Evolutionary conservation across 305 asterid genomes (phyloP).

Genomic region (Fraxinus nigra): DNA sequence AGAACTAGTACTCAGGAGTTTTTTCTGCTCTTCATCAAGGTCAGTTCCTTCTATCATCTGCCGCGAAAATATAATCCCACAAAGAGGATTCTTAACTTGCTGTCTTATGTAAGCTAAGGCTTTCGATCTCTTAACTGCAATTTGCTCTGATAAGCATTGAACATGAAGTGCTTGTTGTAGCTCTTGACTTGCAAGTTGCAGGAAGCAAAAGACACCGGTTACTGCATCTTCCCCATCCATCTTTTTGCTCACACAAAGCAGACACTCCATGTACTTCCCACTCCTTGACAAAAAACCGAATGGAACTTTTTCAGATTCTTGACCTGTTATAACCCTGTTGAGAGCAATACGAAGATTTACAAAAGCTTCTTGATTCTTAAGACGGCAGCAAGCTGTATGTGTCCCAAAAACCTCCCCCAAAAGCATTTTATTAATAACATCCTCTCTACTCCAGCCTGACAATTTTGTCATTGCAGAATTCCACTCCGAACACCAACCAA

Average conservation of each 20-base stretch:
- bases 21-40: constrained; percentile 69
- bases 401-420: constrained; percentile 89
- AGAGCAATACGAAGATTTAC: constrained; percentile 71
- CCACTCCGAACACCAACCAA: constrained; percentile 99
- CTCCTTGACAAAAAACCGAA: constrained; percentile 66
- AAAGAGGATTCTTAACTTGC: constrained; percentile 78
- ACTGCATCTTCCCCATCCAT: constrained; percentile 65
- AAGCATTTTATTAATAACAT: constrained; percentile 85
- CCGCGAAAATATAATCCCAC: constrained; percentile 80
- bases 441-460: constrained; percentile 75
- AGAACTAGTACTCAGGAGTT: constrained; percentile 52
- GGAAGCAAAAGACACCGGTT: constrained; percentile 82
- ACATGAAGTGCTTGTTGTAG: constrained; percentile 87
- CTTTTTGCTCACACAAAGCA: constrained; percentile 75
- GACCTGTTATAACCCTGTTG: constrained; percentile 74
- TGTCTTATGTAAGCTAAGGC: constrained; percentile 72
- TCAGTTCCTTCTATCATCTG: constrained; percentile 77
- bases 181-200: constrained; percentile 92
- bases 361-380: constrained; percentile 76
- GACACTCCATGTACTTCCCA: constrained; percentile 72
- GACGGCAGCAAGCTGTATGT: constrained; percentile 57
- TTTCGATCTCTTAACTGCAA: constrained; percentile 65
- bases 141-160: constrained; percentile 74
- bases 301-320: constrained; percentile 63
- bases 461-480: constrained; percentile 84